Conservation (phyloP, 2,329 filamentous ascomycete genomes). For the Dendrostoma leiphaemia region DNA sequence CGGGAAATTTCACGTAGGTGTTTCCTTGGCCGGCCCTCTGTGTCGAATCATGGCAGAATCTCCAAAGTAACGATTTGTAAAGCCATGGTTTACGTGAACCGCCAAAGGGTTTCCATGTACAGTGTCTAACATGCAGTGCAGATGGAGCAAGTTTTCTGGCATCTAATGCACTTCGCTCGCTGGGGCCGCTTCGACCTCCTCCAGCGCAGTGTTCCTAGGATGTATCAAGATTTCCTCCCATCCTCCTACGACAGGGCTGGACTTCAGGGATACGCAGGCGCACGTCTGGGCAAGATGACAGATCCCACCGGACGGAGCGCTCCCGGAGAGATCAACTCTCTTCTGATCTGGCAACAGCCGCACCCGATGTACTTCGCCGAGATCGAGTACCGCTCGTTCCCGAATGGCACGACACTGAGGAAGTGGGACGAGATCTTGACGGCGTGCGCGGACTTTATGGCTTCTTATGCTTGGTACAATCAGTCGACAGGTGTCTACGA, state of each 20-base stretch:
- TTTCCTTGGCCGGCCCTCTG: not conserved
- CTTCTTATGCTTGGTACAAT: constrained; percentile 55
- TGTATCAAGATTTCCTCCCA: constrained; percentile 45
- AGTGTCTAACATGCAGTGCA: constrained; percentile 14
- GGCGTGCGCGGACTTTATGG: constrained; percentile 58
- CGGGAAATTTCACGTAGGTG: constrained; percentile 49
- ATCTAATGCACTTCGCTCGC: constrained; percentile 47
- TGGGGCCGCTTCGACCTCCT: constrained; percentile 47
- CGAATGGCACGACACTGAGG: constrained; percentile 39
- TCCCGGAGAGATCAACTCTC: constrained; percentile 59
- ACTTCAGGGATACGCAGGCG: constrained; percentile 41
- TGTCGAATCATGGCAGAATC: not conserved
- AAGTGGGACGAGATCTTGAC: constrained; percentile 54
- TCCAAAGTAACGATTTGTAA: not conserved
- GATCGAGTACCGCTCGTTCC: constrained; percentile 47
- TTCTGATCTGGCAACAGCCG: constrained; percentile 63
- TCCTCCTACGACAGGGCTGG: constrained; percentile 36
- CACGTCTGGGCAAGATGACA: constrained; percentile 53
- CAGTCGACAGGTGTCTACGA: constrained; percentile 49
- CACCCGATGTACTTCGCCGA: constrained; percentile 61
- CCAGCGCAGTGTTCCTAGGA: constrained; percentile 40
- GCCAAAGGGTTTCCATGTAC: not conserved
- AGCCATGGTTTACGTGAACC: too few relatives aligned
- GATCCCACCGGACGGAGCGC: constrained; percentile 54
- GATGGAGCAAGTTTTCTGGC: constrained; percentile 55